phyloP scores from a whole-genome alignment of 2,329 filamentous ascomycete genomes.

The Cytospora schulzeri region DNA sequence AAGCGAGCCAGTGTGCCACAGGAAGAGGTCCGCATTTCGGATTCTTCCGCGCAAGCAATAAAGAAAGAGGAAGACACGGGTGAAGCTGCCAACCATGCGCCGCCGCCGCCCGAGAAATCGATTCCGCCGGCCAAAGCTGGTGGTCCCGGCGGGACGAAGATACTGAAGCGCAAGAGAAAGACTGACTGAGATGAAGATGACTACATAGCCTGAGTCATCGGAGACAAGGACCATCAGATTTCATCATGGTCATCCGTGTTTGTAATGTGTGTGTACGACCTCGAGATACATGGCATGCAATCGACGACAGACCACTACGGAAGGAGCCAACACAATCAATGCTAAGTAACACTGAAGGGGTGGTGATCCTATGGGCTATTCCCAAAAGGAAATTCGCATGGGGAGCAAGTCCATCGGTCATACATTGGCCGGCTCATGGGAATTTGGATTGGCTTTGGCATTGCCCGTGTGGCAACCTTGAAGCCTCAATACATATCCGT shows the following conservation, averaged over 20 bases:
- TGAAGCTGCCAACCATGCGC: neutral
- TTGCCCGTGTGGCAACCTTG: no score
- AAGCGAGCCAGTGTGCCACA: neutral
- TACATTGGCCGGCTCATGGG: neutral
- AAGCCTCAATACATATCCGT: neutral
- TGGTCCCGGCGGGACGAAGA: neutral
- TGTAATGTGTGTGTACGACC: neutral
- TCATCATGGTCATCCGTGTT: neutral
- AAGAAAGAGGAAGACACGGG: neutral
- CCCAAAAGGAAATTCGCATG: no score
- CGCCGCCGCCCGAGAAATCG: no score
- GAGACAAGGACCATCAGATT: no score
- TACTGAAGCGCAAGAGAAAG: neutral
- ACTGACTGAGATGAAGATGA: neutral
- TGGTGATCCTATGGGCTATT: no score
- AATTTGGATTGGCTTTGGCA: no score
- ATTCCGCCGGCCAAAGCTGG: no score
- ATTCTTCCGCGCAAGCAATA: no score
- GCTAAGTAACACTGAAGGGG: no score
- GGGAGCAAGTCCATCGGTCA: neutral
- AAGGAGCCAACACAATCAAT: no score
- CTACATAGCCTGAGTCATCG: neutral
- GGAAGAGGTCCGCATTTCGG: neutral
- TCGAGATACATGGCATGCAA: no score
- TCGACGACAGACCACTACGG: neutral